Conservation (phyloP, 352 stramenopile genomes). For the Blastocystis sp. region DNA sequence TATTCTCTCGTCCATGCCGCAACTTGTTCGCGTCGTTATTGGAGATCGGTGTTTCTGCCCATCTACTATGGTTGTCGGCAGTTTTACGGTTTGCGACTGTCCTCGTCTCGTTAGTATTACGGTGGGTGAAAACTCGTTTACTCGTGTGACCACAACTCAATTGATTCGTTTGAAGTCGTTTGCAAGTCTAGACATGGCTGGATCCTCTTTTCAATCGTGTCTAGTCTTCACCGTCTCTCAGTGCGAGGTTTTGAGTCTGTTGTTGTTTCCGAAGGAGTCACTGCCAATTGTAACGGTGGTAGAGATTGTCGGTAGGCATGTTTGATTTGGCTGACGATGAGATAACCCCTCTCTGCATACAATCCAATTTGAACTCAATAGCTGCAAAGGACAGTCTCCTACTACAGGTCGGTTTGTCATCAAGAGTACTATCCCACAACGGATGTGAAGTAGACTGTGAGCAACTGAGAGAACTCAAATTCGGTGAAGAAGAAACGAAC, state of each 20-base stretch:
- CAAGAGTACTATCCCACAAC: background rate
- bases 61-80: background rate
- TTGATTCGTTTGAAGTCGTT: background rate
- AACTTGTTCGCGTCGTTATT: background rate
- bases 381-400: background rate
- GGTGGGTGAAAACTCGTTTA: background rate
- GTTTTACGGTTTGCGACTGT: background rate
- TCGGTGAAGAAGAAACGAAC: background rate
- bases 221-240: background rate
- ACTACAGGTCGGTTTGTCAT: background rate
- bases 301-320: background rate
- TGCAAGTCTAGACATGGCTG: background rate
- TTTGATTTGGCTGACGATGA: background rate
- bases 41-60: background rate
- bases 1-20: background rate
- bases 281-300: background rate
- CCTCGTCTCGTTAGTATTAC: background rate
- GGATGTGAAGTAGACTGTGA: background rate
- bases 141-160: background rate
- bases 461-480: background rate
- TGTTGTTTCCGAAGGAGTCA: background rate
- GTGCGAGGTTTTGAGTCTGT: background rate
- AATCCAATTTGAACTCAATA: background rate
- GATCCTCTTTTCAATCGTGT: background rate
- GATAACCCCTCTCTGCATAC: background rate